Evolutionary conservation across 768 basidiomycete genomes (phyloP).

Genomic region (Phaffia australis): DNA sequence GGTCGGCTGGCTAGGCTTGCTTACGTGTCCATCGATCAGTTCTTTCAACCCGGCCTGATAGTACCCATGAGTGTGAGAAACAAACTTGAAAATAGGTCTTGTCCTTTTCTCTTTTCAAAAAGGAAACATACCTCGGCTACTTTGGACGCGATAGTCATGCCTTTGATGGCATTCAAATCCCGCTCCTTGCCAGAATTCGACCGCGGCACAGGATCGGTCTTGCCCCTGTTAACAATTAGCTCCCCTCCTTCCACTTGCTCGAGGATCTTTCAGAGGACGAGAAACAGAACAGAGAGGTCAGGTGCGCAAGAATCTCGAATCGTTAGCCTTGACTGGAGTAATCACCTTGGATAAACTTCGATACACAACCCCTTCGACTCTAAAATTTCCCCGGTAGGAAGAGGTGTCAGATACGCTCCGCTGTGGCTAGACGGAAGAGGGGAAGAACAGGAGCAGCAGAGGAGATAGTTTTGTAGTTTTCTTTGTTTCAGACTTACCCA

Average conservation of each 20-base stretch:
- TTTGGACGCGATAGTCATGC: constrained; percentile 71
- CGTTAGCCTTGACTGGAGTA: background rate
- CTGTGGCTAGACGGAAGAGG: too few species aligned
- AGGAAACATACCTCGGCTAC: constrained; percentile 56
- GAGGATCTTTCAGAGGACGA: constrained; percentile 53
- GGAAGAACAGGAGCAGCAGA: too few species aligned
- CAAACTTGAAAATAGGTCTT: background rate
- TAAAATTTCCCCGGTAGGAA: too few species aligned
- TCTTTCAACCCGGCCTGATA: constrained; percentile 65
- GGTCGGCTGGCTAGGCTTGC: constrained; percentile 3
- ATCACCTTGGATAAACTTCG: constrained; percentile 64
- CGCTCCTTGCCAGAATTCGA: constrained; percentile 45
- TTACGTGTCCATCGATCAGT: constrained; percentile 49
- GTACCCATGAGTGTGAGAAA: background rate
- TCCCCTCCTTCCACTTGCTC: constrained; percentile 92
- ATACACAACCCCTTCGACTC: constrained; percentile 81
- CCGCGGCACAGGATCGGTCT: constrained; percentile 52
- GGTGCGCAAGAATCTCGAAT: constrained; percentile 18
- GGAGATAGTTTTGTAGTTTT: too few species aligned
- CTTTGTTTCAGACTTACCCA: constrained; percentile 43
- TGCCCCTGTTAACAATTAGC: constrained; percentile 71
- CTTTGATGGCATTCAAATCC: constrained; percentile 71
- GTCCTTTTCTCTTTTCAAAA: too few species aligned
- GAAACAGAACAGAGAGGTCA: background rate
- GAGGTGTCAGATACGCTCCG: too few species aligned